Percentiles rank a stretch among this genome's conserved stretches.
Conservation (phyloP, 345 rosid genomes). For the Aquilaria malaccensis region DNA sequence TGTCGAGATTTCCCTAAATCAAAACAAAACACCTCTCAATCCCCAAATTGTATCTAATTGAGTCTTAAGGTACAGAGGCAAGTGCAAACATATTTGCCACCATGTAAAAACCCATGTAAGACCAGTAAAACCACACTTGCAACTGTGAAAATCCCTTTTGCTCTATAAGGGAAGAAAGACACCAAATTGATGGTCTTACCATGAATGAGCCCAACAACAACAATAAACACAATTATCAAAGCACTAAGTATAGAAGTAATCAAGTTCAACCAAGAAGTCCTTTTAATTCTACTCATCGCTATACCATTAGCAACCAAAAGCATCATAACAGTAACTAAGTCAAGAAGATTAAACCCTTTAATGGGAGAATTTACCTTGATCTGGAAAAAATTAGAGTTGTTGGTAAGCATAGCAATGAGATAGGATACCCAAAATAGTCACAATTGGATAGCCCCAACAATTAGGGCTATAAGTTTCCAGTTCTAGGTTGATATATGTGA, state of each 20-base stretch:
- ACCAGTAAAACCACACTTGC: slow-evolving; percentile 82
- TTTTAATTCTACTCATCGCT: slow-evolving; percentile 61
- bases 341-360: slow-evolving; percentile 64
- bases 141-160: slow-evolving; percentile 52
- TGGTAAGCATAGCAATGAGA: slow-evolving; percentile 57
- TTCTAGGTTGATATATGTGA: too few relatives aligned
- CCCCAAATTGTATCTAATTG: too few relatives aligned
- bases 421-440: slow-evolving; percentile 82
- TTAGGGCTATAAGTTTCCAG: too few relatives aligned
- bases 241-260: slow-evolving; percentile 45
- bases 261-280: slow-evolving; percentile 62
- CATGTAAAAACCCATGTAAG: slow-evolving; percentile 86
- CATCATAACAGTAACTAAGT: slow-evolving; percentile 51
- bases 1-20: too few relatives aligned
- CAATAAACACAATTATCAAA: slow-evolving; percentile 39
- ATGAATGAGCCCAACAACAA: slow-evolving; percentile 57
- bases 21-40: too few relatives aligned
- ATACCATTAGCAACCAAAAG: slow-evolving; percentile 50
- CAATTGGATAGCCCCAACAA: slow-evolving; percentile 58
- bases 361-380: slow-evolving; percentile 38
- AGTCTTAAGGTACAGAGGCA: too few relatives aligned
- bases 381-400: slow-evolving; percentile 42
- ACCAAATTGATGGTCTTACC: slow-evolving; percentile 45
- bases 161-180: slow-evolving; percentile 59
- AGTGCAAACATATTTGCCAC: slow-evolving; percentile 52